phyloP scores from a whole-genome alignment of 2,329 filamentous ascomycete genomes.

The Elsinoe ampelina region DNA sequence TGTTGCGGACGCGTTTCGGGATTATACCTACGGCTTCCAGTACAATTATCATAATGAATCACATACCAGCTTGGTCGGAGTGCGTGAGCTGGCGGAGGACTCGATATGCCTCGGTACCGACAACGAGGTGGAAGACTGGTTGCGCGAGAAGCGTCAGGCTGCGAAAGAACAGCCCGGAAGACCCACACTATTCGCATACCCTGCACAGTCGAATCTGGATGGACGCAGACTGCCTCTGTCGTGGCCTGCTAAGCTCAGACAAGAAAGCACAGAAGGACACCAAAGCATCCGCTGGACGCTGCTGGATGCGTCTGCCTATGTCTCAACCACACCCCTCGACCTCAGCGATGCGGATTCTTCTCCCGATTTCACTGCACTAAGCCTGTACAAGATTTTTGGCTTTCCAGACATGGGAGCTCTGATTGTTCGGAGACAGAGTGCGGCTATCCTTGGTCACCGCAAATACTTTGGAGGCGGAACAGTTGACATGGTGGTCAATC shows the following conservation, averaged over 20 bases:
- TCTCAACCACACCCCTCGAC: conserved; percentile 67
- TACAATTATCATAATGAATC: conserved; percentile 77
- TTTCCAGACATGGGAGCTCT: conserved; percentile 85
- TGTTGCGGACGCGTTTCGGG: conserved; percentile 67
- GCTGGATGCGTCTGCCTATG: conserved; percentile 74
- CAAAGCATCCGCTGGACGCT: conserved; percentile 48
- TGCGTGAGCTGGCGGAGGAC: conserved; percentile 57
- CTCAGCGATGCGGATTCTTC: conserved; percentile 51
- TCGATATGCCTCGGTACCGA: conserved; percentile 60
- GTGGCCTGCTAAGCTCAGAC: conserved; percentile 47
- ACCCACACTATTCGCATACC: conserved; percentile 62
- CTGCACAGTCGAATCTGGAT: conserved; percentile 89
- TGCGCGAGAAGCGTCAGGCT: conserved; percentile 29
- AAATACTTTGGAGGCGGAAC: conserved; percentile 92
- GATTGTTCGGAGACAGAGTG: conserved; percentile 65
- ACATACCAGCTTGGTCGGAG: conserved; percentile 80
- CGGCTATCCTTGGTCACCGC: conserved; percentile 51
- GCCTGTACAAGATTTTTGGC: conserved; percentile 94
- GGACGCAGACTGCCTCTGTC: conserved; percentile 62
- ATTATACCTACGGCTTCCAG: conserved; percentile 57
- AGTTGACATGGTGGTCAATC: conserved; percentile 70
- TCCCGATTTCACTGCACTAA: conserved; percentile 79
- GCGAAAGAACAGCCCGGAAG: conserved; percentile 22
- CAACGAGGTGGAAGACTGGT: conserved; percentile 55
- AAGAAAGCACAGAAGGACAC: conserved; percentile 27